Conservation (phyloP, 805 yeast genomes). For the Wickerhamomyces mucosus region DNA sequence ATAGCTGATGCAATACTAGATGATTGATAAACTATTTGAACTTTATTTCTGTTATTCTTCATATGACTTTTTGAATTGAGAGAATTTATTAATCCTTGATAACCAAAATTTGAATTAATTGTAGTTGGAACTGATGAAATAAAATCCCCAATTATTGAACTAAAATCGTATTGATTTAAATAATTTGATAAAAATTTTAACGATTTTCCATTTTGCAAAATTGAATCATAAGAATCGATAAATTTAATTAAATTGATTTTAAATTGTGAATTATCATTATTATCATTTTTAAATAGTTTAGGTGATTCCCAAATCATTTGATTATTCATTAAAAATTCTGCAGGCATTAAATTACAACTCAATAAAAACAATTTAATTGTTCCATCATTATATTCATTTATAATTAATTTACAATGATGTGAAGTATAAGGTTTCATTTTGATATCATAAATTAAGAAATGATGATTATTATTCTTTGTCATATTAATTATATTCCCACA, state of each 20-base stretch:
- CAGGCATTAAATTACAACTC: slow-evolving; percentile 46
- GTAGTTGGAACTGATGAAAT: slow-evolving; percentile 42
- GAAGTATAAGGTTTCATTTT: slow-evolving; percentile 30
- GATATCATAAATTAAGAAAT: slow-evolving; percentile 19
- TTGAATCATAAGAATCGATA: slow-evolving; percentile 31
- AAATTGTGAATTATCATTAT: slow-evolving; percentile 24
- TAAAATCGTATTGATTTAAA: slow-evolving; percentile 30
- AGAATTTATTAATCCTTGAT: slow-evolving; percentile 14
- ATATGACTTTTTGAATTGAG: slow-evolving; percentile 10
- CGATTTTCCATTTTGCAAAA: slow-evolving; percentile 4
- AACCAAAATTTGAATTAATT: slow-evolving; percentile 27
- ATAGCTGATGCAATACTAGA: slow-evolving; percentile 22
- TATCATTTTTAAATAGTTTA: slow-evolving; percentile 11
- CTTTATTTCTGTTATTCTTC: background rate
- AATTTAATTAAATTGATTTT: slow-evolving; percentile 35
- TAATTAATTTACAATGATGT: slow-evolving; percentile 64
- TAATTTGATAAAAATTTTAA: slow-evolving; percentile 1
- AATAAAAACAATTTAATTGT: slow-evolving; percentile 44
- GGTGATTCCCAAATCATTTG: slow-evolving; percentile 65
- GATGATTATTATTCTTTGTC: background rate
- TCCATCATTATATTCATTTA: slow-evolving; percentile 36
- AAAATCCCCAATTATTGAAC: slow-evolving; percentile 38
- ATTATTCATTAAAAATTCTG: slow-evolving; percentile 48
- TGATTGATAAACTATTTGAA: slow-evolving; percentile 24
- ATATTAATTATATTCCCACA: slow-evolving; percentile 2